Conservation (phyloP, 1,139 yeast genomes). For the Starmera stellimalicola region DNA sequence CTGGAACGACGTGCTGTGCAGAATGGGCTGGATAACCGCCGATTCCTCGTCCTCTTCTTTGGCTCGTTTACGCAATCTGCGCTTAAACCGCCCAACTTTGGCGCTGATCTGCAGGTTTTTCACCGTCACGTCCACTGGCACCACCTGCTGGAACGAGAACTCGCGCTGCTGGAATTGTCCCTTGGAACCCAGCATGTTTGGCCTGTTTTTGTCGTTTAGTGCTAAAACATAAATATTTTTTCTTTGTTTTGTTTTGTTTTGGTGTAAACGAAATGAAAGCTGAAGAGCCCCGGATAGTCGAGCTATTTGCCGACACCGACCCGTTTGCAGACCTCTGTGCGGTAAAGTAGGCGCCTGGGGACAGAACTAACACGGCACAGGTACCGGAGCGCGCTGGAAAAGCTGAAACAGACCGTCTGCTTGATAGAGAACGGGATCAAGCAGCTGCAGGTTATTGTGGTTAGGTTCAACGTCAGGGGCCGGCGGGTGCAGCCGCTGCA, state of each 20-base stretch:
- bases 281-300: background rate
- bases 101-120: background rate
- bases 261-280: background rate
- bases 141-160: background rate
- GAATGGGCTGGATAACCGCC: slow-evolving; percentile 14
- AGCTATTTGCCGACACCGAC: background rate
- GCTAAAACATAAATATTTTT: background rate
- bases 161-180: background rate
- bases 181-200: background rate
- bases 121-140: background rate
- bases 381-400: background rate
- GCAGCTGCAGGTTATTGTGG: background rate
- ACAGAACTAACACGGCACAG: background rate
- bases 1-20: slow-evolving; percentile 43
- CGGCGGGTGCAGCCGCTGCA: background rate
- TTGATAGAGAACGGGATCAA: background rate
- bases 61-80: too few relatives aligned
- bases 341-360: too few relatives aligned
- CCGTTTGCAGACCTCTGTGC: too few relatives aligned
- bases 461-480: background rate
- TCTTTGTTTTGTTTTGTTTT: background rate
- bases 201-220: background rate
- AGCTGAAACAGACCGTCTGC: background rate
- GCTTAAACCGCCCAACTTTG: too few relatives aligned
- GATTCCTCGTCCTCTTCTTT: slow-evolving; percentile 1